Evolutionary conservation across 1,139 yeast genomes (phyloP).

Genomic region (Magnusiomyces paraingens): DNA sequence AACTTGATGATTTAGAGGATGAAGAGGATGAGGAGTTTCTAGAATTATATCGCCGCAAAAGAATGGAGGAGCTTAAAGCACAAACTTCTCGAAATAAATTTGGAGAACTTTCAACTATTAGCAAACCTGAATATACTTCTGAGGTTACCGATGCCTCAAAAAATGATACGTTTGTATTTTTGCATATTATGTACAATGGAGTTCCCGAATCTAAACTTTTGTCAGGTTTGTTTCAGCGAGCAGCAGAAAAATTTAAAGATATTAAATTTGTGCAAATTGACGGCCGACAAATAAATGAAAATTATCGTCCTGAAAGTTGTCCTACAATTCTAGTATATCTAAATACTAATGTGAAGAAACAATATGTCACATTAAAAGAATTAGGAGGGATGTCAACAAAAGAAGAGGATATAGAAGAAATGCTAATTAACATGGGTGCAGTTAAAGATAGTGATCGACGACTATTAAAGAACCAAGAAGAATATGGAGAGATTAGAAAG

Average conservation of each 20-base stretch:
- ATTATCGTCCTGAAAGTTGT: constrained; percentile 81
- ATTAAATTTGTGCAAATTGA: constrained; percentile 87
- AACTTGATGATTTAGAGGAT: constrained; percentile 68
- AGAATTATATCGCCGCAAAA: constrained; percentile 63
- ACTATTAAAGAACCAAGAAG: constrained; percentile 49
- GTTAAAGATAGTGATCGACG: constrained; percentile 62
- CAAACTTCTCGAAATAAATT: constrained; percentile 57
- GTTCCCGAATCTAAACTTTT: constrained; percentile 69
- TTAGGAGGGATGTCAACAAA: constrained; percentile 79
- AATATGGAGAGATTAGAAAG: constrained; percentile 38
- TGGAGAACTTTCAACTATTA: constrained; percentile 70
- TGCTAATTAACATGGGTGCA: constrained; percentile 60
- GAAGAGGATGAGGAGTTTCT: constrained; percentile 74
- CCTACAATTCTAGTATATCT: constrained; percentile 84
- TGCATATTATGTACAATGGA: constrained; percentile 68
- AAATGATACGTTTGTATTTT: constrained; percentile 49
- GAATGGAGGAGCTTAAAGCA: constrained; percentile 65
- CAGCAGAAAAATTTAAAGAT: constrained; percentile 43
- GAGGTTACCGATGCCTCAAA: constrained; percentile 81
- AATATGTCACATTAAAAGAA: constrained; percentile 68
- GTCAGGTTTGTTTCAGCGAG: constrained; percentile 44
- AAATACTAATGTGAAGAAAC: constrained; percentile 69
- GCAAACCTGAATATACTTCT: constrained; percentile 78
- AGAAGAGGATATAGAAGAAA: constrained; percentile 59
- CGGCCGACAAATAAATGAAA: constrained; percentile 82